Evolutionary conservation across 1,284 basidiomycete genomes (phyloP).

Genomic region (Sphaerobolus stellatus): DNA sequence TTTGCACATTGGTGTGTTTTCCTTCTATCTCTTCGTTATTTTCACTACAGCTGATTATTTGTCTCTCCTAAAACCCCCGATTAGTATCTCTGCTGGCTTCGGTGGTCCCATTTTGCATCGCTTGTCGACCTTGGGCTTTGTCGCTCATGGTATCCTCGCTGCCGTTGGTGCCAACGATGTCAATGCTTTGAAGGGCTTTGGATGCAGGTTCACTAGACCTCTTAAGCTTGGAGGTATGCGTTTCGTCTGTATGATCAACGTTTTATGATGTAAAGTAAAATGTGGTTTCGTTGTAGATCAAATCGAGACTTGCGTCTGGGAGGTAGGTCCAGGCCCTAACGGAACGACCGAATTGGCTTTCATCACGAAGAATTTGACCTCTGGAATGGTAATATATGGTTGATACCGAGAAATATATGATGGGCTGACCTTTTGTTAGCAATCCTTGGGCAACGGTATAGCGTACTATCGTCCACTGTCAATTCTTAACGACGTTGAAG

Average conservation of each 20-base stretch:
- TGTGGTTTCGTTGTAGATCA: not conserved
- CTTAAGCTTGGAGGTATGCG: slow-evolving; percentile 65
- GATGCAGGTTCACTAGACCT: slow-evolving; percentile 74
- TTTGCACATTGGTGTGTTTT: slow-evolving; percentile 66
- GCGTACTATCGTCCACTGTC: too few species aligned
- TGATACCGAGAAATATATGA: too few species aligned
- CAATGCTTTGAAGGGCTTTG: slow-evolving; percentile 60
- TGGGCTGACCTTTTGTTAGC: too few species aligned
- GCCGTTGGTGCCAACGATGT: slow-evolving; percentile 60
- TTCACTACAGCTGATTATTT: slow-evolving; percentile 4
- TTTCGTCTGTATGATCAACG: too few species aligned
- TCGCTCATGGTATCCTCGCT: slow-evolving; percentile 67
- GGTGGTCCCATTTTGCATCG: slow-evolving; percentile 82
- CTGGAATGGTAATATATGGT: slow-evolving; percentile 72
- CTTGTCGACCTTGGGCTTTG: slow-evolving; percentile 76
- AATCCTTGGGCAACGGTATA: too few species aligned
- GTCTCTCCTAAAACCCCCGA: slow-evolving; percentile 71
- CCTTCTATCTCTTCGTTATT: not conserved
- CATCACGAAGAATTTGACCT: slow-evolving; percentile 63
- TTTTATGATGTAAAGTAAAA: too few species aligned
- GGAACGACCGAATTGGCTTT: slow-evolving; percentile 72
- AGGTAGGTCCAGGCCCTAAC: slow-evolving; percentile 62
- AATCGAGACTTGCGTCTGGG: slow-evolving; percentile 77
- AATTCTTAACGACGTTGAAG: too few species aligned
- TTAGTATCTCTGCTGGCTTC: slow-evolving; percentile 71